Evolutionary conservation across 768 basidiomycete species (phyloP).

Genomic region (Pleurotus cornucopiae): DNA sequence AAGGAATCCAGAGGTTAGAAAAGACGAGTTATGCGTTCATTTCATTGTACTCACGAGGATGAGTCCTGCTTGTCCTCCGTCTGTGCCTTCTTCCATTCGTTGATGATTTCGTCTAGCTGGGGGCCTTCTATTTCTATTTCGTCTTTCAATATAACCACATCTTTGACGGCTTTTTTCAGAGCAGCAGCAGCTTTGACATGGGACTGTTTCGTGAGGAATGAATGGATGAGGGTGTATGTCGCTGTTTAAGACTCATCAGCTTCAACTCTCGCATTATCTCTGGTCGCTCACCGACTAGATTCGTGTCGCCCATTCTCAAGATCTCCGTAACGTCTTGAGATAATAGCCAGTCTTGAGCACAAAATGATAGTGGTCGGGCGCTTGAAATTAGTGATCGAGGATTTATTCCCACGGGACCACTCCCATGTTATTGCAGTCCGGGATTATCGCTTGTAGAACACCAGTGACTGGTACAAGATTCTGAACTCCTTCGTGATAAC

Average conservation of each 20-base stretch:
- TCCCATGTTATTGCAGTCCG: slow-evolving; percentile 18
- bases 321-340: neutral
- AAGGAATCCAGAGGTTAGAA: slow-evolving; percentile 10
- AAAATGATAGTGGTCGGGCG: neutral
- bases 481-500: no score
- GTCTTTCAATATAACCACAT: slow-evolving; percentile 57
- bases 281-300: slow-evolving; percentile 44
- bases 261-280: neutral
- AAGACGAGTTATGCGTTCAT: neutral
- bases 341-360: neutral
- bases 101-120: slow-evolving; percentile 61
- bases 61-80: slow-evolving; percentile 18
- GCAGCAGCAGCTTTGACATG: slow-evolving; percentile 71
- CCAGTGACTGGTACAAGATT: no score
- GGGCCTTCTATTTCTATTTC: slow-evolving; percentile 42
- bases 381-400: neutral
- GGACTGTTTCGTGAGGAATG: slow-evolving; percentile 62
- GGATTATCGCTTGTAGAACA: no score
- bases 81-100: slow-evolving; percentile 51
- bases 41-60: neutral
- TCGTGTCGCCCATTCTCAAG: slow-evolving; percentile 22
- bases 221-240: slow-evolving; percentile 72
- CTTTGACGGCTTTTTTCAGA: slow-evolving; percentile 69
- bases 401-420: no score
- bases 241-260: slow-evolving; percentile 33